Conservation (phyloP, 2,329 filamentous ascomycete species). For the Exophiala aquamarina region DNA sequence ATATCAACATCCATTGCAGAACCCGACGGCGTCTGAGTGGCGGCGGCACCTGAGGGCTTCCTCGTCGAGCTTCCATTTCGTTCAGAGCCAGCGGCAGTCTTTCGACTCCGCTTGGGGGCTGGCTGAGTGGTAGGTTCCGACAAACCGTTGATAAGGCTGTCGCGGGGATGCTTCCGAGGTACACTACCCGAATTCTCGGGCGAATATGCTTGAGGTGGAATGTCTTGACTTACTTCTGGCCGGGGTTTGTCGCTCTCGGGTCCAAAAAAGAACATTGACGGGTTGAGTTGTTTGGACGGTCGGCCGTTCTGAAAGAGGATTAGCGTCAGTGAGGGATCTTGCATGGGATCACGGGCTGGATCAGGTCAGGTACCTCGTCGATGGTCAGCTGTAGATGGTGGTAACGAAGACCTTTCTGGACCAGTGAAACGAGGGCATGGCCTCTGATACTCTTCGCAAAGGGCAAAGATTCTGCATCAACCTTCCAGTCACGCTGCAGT, state of each 20-base stretch:
- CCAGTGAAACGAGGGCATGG: conserved; percentile 60
- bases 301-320: conserved; percentile 27
- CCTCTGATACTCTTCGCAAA: conserved; percentile 61
- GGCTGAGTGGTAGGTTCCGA: conserved; percentile 31
- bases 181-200: conserved; percentile 29
- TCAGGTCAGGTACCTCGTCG: conserved; percentile 43
- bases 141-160: conserved; percentile 39
- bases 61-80: conserved; percentile 35
- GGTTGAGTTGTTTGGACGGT: conserved; percentile 30
- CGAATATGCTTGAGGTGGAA: conserved; percentile 28
- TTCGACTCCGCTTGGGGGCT: conserved; percentile 33
- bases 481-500: conserved; percentile 63
- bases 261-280: conserved; percentile 48
- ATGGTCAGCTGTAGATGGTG: conserved; percentile 44
- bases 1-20: conserved; percentile 23
- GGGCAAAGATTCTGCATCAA: conserved; percentile 60
- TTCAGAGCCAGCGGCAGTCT: conserved; percentile 27
- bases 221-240: conserved; percentile 29
- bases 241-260: conserved; percentile 37
- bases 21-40: conserved; percentile 33
- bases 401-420: conserved; percentile 63
- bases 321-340: conserved; percentile 8
- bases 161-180: conserved; percentile 35
- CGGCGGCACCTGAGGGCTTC: conserved; percentile 21
- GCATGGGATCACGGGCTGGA: not conserved